A percentile compares a stretch with the other conserved stretches of the same genome.
Evolutionary conservation across 148 eudicot genomes (phyloP).

Genomic region (Chenopodium suecicum): DNA sequence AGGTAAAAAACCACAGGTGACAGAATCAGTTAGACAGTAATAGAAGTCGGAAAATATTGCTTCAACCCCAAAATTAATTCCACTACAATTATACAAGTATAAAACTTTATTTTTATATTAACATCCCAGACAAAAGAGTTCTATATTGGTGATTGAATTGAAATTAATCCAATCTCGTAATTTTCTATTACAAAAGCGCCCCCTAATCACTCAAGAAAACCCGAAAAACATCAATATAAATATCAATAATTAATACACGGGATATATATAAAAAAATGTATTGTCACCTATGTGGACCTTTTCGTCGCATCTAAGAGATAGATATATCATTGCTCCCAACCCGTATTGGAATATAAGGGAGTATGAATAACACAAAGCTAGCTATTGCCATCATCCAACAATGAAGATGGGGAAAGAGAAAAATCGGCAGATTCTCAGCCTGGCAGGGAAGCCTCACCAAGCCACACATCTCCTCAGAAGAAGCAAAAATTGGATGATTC

Average conservation of each 20-base stretch:
- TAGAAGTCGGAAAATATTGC: neutral
- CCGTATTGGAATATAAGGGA: neutral
- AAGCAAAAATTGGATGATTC: slow-evolving; percentile 46
- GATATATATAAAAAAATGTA: no score
- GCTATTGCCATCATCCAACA: slow-evolving; percentile 24
- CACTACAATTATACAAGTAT: neutral
- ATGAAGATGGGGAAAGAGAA: slow-evolving; percentile 24
- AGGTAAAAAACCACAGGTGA: no score
- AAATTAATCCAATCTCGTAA: neutral
- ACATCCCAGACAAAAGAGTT: neutral
- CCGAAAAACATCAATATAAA: neutral
- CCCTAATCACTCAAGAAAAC: neutral
- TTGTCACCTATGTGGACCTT: neutral
- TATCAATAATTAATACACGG: no score
- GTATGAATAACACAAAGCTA: neutral
- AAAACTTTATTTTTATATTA: neutral
- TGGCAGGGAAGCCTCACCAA: slow-evolving; percentile 31
- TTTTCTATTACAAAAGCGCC: neutral
- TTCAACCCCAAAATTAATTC: neutral
- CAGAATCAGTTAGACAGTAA: neutral
- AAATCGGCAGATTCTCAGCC: slow-evolving; percentile 33
- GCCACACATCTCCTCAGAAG: slow-evolving; percentile 41
- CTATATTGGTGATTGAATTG: neutral
- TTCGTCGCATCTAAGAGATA: neutral
- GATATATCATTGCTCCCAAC: neutral